Conservation (phyloP, 2,329 filamentous ascomycete genomes). For the Fusarium odoratissimum region DNA sequence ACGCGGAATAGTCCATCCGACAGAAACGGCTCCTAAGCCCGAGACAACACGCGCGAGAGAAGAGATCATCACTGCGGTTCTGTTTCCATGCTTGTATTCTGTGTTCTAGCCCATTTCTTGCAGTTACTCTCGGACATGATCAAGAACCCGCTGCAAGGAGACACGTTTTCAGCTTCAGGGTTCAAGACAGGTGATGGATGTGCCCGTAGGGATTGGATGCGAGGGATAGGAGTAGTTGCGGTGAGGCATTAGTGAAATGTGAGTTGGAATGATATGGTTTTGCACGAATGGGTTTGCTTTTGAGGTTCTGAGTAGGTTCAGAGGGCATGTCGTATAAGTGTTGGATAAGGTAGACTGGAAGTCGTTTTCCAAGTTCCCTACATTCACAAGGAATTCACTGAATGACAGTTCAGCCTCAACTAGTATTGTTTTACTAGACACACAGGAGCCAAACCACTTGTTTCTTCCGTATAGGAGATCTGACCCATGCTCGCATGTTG, state of each 20-base stretch:
- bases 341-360: accelerated
- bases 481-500: background rate
- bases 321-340: too few species aligned
- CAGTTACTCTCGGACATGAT: background rate
- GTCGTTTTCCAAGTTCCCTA: background rate
- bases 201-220: background rate
- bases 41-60: constrained; percentile 29
- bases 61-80: background rate
- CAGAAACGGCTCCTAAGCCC: background rate
- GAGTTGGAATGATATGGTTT: background rate
- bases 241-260: background rate
- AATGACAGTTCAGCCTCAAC: background rate
- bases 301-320: background rate
- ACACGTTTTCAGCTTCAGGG: background rate
- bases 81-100: background rate
- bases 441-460: background rate
- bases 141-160: constrained; percentile 2
- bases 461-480: background rate
- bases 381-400: background rate
- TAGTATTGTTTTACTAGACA: background rate
- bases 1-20: background rate
- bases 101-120: background rate
- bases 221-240: background rate
- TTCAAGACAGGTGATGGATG: constrained; percentile 12
- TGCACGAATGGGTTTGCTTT: background rate